phyloP scores from a whole-genome alignment of 148 eudicot genomes.

The Rhododendron ovatum region DNA sequence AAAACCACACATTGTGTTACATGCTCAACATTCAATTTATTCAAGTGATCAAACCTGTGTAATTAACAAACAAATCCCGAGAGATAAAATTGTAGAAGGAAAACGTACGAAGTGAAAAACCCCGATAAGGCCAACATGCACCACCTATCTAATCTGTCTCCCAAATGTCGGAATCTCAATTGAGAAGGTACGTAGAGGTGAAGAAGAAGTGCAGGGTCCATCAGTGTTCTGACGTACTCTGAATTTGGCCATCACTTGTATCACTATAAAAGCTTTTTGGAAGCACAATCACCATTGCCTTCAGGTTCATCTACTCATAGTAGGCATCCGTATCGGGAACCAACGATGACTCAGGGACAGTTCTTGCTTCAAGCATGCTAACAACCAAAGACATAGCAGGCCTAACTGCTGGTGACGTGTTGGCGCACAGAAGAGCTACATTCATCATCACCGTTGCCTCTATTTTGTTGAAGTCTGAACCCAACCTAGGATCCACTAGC shows the following conservation, averaged over 20 bases:
- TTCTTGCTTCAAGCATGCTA: constrained; percentile 19
- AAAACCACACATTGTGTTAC: too few species aligned
- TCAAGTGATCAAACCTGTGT: too few species aligned
- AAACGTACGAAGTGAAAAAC: too few species aligned
- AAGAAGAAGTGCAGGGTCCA: constrained; percentile 12
- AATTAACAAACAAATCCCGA: too few species aligned
- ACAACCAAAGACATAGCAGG: constrained; percentile 28
- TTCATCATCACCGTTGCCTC: constrained; percentile 16
- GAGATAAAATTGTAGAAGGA: too few species aligned
- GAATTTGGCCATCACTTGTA: constrained; percentile 5
- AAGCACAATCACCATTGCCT: not conserved
- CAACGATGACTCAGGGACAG: not conserved
- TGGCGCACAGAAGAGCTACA: constrained; percentile 17
- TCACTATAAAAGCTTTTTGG: not conserved
- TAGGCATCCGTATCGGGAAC: not conserved
- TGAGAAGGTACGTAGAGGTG: not conserved
- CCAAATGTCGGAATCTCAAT: too few species aligned
- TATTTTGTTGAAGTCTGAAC: constrained; percentile 12
- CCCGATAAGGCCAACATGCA: too few species aligned
- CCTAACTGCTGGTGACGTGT: constrained; percentile 14
- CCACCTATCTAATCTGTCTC: too few species aligned
- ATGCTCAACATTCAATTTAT: too few species aligned
- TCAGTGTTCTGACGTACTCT: constrained; percentile 4
- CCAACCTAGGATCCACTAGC: constrained; percentile 22
- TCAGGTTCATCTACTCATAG: not conserved